Evolutionary conservation across 140 eudicot species (phyloP).

Genomic region (Oenanthe javanica): DNA sequence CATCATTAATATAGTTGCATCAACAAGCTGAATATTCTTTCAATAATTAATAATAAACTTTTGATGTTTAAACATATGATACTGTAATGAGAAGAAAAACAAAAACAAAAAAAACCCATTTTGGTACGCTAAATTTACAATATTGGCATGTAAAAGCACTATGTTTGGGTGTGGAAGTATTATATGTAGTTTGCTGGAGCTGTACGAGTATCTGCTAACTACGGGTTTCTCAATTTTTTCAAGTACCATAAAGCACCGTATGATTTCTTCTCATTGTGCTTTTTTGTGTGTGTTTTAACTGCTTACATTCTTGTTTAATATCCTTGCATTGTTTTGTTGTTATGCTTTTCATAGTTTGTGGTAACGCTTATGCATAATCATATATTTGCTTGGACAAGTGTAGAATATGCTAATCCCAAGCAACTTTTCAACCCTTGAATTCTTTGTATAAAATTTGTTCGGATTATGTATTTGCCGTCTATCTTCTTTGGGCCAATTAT

Average conservation of each 20-base stretch:
- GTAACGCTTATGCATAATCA: background rate
- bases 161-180: background rate
- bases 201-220: background rate
- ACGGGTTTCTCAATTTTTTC: too few species aligned
- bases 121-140: background rate
- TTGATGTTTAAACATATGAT: too few species aligned
- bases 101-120: background rate
- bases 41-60: too few species aligned
- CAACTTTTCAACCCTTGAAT: background rate
- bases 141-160: background rate
- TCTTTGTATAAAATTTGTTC: background rate
- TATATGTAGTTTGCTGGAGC: background rate
- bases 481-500: background rate
- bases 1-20: background rate
- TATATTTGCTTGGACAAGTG: background rate
- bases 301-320: background rate
- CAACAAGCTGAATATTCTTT: too few species aligned
- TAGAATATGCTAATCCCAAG: background rate
- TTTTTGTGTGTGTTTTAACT: background rate
- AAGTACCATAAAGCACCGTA: background rate
- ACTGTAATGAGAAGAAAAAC: background rate
- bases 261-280: background rate
- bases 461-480: background rate
- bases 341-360: background rate
- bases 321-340: background rate